Evolutionary conservation across 2,329 filamentous ascomycete species (phyloP).

Genomic region (Trichoderma aggressivum): DNA sequence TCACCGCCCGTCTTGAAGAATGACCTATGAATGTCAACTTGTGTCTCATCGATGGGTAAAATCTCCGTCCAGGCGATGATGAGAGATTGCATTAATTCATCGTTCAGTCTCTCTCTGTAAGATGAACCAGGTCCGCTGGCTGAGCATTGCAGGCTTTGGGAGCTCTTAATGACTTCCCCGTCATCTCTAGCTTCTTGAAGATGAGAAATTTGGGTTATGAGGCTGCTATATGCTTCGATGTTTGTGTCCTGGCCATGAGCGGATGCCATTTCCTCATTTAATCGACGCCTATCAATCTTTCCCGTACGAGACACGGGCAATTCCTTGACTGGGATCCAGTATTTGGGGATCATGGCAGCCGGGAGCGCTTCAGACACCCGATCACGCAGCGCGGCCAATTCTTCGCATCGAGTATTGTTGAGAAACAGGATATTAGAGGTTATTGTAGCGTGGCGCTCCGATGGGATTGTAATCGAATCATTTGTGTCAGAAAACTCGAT

Average conservation of each 20-base stretch:
- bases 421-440: neutral
- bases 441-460: neutral
- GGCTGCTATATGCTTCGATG: neutral
- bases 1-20: neutral
- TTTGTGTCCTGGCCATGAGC: neutral
- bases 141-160: neutral
- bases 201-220: neutral
- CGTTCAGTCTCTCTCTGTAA: neutral
- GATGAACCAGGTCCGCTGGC: neutral
- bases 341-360: neutral
- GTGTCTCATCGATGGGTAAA: neutral
- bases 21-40: neutral
- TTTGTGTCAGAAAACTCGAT: neutral
- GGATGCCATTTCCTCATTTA: neutral
- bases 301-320: neutral
- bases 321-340: neutral
- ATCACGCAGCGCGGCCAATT: neutral
- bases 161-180: neutral
- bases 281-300: neutral
- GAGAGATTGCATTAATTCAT: neutral
- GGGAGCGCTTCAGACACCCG: neutral
- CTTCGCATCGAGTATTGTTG: neutral
- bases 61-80: neutral
- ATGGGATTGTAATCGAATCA: neutral
- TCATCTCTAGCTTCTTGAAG: neutral